Base-by-base conservation (phyloP, 805 yeast genomes). In the Nakazawaea molendinolei region DNA sequence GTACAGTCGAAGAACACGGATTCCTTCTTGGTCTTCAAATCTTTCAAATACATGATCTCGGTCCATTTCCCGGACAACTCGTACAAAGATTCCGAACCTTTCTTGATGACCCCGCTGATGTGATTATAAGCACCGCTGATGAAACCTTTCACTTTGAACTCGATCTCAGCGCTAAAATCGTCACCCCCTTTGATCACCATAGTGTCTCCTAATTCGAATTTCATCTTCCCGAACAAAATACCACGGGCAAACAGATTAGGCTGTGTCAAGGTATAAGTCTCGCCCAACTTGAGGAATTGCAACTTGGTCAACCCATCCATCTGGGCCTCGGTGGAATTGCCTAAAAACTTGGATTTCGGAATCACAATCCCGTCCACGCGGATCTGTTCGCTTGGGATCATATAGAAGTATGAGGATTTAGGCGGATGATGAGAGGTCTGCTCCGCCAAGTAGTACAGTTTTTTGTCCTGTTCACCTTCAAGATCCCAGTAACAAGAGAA, bases 391-490 rank as follows among this genome's bases (percentile, higher is more conserved):
- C 76, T 82, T 0, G 98, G 98, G 24, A 85, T 72, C 59, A 80
- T 66, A 55, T 86, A 92, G 53, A 87, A 92, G 58, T 90, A 92
- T 0, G 95, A 80, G 1, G 96, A 86, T 55, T 92, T 83, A 10
- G 98, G 98, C n/a, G 98, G 97, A 55, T 92, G 98, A 52, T 92
- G 98, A 22, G 95, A 84, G 0, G 97, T 89, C 58, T 92, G 98
- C 57, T 92, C 98, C 1, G 97, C 69, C 15, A 90, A 60, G 56
- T 90, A 92, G 55, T 73, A 90, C 0, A 96, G 95, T 34, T 71
- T 71, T 4, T 69, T 55, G 9, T 17, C 27, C 8, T 23, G 18
- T n/a, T 25, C 27, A 21, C 70, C 75, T 21, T 67, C 72, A 31
- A 86, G 61, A 49, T 87, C 92, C 98, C 98, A 92, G 55, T 82